These are phyloP conservation scores for Raffaelea arxii DNA, from an alignment of 2,329 filamentous ascomycete species.

Conservation along the genomic window DNA sequence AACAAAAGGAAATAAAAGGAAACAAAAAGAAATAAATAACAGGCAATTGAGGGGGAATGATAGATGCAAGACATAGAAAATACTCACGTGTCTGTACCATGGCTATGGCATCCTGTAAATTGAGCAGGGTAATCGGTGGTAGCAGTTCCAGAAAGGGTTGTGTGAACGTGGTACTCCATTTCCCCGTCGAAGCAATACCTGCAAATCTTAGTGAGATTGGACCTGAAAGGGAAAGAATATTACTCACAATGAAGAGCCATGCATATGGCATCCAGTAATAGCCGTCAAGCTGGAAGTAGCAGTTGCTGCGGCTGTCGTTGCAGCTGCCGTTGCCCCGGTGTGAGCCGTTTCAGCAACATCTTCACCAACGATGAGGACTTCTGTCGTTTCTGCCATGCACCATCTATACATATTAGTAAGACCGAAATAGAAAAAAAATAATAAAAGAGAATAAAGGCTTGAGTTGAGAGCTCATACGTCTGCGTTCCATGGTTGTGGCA, in stretches of 20 bases:
- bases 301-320: constrained; percentile 9
- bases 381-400: not conserved
- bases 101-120: constrained; percentile 56
- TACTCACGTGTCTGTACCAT: constrained; percentile 36
- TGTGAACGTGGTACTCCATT: constrained; percentile 39
- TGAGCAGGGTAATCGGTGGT: constrained; percentile 46
- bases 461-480: constrained; percentile 28
- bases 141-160: constrained; percentile 34
- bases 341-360: not conserved
- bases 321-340: constrained; percentile 6
- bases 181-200: constrained; percentile 35
- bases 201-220: not conserved
- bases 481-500: constrained; percentile 43
- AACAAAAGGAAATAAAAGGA: no score
- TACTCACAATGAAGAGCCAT: constrained; percentile 29
- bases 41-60: not conserved
- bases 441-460: constrained; percentile 2
- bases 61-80: not conserved
- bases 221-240: not conserved
- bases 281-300: constrained; percentile 18
- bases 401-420: no score
- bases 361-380: constrained; percentile 27
- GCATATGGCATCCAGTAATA: constrained; percentile 31
- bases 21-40: no score
- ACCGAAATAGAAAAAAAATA: not conserved